Evolutionary conservation across 75 land plant species (phyloP).

Genomic region (Adiantum capillusveneris): DNA sequence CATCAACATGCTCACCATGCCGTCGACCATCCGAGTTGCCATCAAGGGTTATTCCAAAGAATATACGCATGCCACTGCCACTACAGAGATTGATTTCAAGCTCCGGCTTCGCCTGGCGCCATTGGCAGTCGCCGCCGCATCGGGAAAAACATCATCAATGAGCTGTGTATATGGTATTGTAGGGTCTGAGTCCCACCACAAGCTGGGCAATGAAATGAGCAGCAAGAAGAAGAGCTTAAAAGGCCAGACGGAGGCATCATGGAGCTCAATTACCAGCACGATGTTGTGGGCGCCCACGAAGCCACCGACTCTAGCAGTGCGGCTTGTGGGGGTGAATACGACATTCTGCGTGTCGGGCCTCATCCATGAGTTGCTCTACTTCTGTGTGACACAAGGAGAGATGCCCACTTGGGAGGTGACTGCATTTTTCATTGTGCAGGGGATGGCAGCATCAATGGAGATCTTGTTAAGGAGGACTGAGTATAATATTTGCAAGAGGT

Average conservation of each 20-base stretch:
- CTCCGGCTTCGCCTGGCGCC: no score
- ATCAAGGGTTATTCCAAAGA: not conserved
- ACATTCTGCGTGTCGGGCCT: conserved; percentile 23
- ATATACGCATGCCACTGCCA: not conserved
- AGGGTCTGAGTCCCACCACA: no score
- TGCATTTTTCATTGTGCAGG: conserved; percentile 20
- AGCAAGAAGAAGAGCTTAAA: no score
- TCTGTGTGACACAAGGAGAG: conserved; percentile 13
- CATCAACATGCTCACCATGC: not conserved
- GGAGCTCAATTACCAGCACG: no score
- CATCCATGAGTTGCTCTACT: conserved; percentile 28
- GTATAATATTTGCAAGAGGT: not conserved
- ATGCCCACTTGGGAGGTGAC: conserved; percentile 23
- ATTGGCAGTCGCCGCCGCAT: no score
- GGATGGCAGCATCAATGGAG: conserved; percentile 11
- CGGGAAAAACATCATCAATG: no score
- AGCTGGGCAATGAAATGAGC: no score
- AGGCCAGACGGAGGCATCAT: no score
- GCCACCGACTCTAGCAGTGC: no score
- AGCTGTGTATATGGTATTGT: no score
- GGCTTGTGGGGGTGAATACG: not conserved
- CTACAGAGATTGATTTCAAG: no score
- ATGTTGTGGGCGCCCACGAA: no score
- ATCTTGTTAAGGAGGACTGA: conserved; percentile 2
- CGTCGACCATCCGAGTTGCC: not conserved